These are phyloP conservation scores for Monilinia fructigena DNA, from an alignment of 2,329 filamentous ascomycete genomes.

Conservation along the genomic window DNA sequence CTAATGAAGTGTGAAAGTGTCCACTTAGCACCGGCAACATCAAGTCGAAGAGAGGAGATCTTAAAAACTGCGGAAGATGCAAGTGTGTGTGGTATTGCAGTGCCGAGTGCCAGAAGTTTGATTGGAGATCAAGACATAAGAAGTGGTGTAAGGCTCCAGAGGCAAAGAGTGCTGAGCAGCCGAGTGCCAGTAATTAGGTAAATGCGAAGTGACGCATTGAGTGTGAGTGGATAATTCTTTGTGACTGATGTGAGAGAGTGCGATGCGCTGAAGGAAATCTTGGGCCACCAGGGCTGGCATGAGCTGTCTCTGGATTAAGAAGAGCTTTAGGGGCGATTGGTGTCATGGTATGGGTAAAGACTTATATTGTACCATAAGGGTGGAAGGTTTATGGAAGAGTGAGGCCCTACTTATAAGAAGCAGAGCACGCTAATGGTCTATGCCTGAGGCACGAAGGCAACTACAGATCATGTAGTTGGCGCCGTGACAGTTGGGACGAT, in stretches of 20 bases:
- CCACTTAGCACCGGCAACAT: not conserved
- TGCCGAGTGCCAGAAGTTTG: not conserved
- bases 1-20: not conserved
- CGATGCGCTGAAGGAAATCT: too few relatives aligned
- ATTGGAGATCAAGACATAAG: slow-evolving; percentile 16
- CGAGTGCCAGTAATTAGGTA: not conserved
- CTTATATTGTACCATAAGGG: too few relatives aligned
- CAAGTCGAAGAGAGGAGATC: not conserved
- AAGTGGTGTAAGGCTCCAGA: not conserved
- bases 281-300: too few relatives aligned
- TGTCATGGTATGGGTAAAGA: too few relatives aligned
- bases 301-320: not conserved
- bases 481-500: too few relatives aligned
- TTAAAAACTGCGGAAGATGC: slow-evolving; percentile 4
- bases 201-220: not conserved
- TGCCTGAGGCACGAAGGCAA: too few relatives aligned
- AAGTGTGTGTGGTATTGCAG: slow-evolving; percentile 6
- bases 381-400: too few relatives aligned
- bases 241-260: too few relatives aligned
- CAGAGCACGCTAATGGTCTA: too few relatives aligned
- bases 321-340: not conserved
- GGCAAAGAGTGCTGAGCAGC: not conserved
- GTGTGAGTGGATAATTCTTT: not conserved
- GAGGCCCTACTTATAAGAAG: too few relatives aligned
- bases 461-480: too few relatives aligned